phyloP scores from a whole-genome alignment of 1,139 yeast species.

The Magnusiomyces paraingens region DNA sequence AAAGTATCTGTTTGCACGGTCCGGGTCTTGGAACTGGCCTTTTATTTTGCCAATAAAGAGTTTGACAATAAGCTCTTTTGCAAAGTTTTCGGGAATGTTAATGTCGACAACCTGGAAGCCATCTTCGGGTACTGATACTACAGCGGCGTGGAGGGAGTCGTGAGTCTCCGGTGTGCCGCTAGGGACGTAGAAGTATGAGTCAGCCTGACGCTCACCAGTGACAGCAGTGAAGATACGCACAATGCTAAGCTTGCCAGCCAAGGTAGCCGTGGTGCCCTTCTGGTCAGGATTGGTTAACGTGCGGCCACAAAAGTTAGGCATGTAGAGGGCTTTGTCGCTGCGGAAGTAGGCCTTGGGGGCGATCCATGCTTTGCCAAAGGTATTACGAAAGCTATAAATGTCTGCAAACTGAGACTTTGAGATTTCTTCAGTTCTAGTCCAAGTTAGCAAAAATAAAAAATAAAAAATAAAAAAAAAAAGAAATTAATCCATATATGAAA shows the following conservation, averaged over 20 bases:
- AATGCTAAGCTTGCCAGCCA: slow-evolving; percentile 53
- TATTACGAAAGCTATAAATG: slow-evolving; percentile 67
- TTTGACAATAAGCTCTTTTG: slow-evolving; percentile 59
- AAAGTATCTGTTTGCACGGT: slow-evolving; percentile 49
- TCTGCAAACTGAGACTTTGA: slow-evolving; percentile 85
- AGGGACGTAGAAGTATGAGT: slow-evolving; percentile 46
- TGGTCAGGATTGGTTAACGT: slow-evolving; percentile 40
- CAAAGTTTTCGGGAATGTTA: slow-evolving; percentile 62
- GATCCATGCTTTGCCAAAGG: slow-evolving; percentile 76
- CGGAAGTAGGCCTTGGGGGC: slow-evolving; percentile 76
- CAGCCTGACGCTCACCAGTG: slow-evolving; percentile 65
- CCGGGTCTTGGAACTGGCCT: slow-evolving; percentile 34
- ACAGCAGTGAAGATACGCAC: slow-evolving; percentile 62
- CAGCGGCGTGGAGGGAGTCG: slow-evolving; percentile 8
- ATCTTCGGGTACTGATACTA: slow-evolving; percentile 26
- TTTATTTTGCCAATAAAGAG: slow-evolving; percentile 40
- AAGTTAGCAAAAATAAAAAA: background rate
- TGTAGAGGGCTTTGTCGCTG: slow-evolving; percentile 66
- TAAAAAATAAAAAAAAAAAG: slow-evolving; percentile 10
- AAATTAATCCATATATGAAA: too few species aligned
- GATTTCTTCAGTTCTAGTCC: slow-evolving; percentile 47
- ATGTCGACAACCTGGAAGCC: slow-evolving; percentile 65
- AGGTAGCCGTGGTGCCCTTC: slow-evolving; percentile 38
- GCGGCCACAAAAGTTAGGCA: slow-evolving; percentile 74
- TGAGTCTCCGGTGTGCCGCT: slow-evolving; percentile 27